Evolutionary conservation across 805 yeast species (phyloP).

Genomic region (Lachancea thermotolerans): DNA sequence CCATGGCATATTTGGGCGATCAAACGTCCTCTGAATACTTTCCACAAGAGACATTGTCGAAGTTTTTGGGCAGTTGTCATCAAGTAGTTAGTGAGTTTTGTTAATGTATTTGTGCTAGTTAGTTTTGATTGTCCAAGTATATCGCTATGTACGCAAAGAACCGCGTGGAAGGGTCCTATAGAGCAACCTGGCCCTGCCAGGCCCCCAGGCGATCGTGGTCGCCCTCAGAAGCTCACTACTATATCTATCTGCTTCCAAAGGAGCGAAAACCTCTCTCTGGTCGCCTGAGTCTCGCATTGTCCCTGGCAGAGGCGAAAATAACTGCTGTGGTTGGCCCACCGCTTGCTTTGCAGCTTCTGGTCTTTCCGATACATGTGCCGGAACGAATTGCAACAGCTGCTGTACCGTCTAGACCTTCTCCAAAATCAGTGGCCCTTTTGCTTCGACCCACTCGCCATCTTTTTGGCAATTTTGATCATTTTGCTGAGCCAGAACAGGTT

Average conservation of each 20-base stretch:
- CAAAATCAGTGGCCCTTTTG: neutral
- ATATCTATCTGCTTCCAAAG: no score
- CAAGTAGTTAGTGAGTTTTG: neutral
- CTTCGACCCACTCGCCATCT: conserved; percentile 33
- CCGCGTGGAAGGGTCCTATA: neutral
- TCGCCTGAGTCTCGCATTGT: no score
- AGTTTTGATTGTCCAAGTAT: neutral
- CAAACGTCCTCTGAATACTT: conserved; percentile 45
- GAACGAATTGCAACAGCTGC: no score
- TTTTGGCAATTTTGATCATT: conserved; percentile 71
- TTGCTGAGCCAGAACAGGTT: conserved; percentile 84
- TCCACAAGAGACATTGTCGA: conserved; percentile 17
- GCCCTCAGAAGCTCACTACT: no score
- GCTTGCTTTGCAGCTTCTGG: no score
- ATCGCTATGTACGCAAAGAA: neutral
- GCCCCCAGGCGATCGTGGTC: no score
- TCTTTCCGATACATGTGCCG: no score
- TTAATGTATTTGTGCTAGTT: neutral
- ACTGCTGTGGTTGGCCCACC: no score
- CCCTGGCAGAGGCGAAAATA: no score
- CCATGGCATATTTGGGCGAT: conserved; percentile 72
- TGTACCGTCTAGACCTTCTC: no score
- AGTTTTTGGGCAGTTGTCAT: neutral
- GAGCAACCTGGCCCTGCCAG: no score
- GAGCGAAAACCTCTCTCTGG: no score